A percentile compares a stretch with the other conserved stretches of the same genome.
Conservation (phyloP, 2,329 filamentous ascomycete species). For the Chrysosphaeria jannelii region DNA sequence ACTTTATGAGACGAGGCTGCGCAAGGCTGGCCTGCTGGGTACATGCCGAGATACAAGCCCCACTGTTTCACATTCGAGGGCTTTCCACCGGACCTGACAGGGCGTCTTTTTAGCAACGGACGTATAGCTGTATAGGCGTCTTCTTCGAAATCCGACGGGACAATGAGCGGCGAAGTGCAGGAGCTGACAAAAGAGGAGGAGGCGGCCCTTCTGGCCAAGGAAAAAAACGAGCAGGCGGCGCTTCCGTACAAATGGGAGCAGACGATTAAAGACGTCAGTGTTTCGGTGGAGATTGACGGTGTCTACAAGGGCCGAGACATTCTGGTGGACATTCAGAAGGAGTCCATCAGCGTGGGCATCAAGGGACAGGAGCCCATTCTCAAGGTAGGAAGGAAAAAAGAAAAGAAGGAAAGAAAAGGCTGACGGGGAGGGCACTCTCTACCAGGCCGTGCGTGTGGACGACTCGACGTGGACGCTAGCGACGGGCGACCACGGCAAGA, state of each 20-base stretch:
- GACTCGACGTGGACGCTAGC: constrained; percentile 84
- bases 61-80: no score
- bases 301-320: constrained; percentile 69
- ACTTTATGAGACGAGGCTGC: no score
- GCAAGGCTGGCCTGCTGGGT: no score
- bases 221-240: constrained; percentile 62
- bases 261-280: constrained; percentile 63
- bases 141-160: no score
- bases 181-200: constrained; percentile 24
- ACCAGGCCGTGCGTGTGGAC: constrained; percentile 48
- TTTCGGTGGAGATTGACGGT: constrained; percentile 46
- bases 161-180: no score
- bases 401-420: no score
- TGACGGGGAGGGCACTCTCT: constrained; percentile 71
- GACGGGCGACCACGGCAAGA: constrained; percentile 4
- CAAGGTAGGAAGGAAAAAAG: no score
- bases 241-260: constrained; percentile 96
- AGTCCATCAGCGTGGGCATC: constrained; percentile 45
- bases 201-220: constrained; percentile 32
- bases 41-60: no score
- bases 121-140: no score
- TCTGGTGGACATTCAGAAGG: constrained; percentile 55
- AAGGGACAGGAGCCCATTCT: constrained; percentile 75
- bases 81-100: no score
- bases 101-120: no score